Conservation (phyloP, 208 protist genomes). For the Willaertia magna region DNA sequence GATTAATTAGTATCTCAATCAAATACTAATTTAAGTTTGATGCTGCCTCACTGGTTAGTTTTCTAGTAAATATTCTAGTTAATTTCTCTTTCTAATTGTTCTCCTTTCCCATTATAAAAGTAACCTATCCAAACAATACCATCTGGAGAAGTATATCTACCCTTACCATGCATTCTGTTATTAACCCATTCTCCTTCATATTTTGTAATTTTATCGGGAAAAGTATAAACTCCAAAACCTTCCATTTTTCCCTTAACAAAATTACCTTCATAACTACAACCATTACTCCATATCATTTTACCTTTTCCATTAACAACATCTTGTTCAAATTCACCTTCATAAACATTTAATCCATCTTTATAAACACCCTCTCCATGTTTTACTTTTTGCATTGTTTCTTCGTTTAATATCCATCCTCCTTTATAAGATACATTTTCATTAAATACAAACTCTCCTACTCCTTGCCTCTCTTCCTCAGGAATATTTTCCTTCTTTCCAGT, state of each 20-base stretch:
- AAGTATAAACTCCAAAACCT: neutral
- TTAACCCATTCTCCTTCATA: constrained; percentile 17
- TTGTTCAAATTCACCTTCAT: neutral
- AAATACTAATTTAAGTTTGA: too few relatives aligned
- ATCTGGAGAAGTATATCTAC: neutral
- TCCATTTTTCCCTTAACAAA: neutral
- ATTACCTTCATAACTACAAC: neutral
- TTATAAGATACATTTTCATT: neutral
- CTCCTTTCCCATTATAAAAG: constrained; percentile 4
- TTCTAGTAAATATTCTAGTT: too few relatives aligned
- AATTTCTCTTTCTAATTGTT: neutral
- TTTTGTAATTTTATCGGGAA: neutral
- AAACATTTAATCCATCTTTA: neutral
- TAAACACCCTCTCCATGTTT: constrained; percentile 6
- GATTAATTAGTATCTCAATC: too few relatives aligned
- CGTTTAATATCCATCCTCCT: neutral
- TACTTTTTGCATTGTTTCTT: neutral
- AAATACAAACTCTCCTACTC: neutral
- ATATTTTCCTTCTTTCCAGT: neutral
- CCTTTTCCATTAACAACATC: neutral
- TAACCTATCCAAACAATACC: neutral
- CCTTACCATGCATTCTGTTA: constrained; percentile 18
- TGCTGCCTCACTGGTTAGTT: too few relatives aligned
- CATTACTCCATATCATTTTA: neutral
- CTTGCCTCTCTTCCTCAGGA: neutral